Base-by-base conservation (phyloP, 441 rosid species). In the Bruguiera hainesii region DNA sequence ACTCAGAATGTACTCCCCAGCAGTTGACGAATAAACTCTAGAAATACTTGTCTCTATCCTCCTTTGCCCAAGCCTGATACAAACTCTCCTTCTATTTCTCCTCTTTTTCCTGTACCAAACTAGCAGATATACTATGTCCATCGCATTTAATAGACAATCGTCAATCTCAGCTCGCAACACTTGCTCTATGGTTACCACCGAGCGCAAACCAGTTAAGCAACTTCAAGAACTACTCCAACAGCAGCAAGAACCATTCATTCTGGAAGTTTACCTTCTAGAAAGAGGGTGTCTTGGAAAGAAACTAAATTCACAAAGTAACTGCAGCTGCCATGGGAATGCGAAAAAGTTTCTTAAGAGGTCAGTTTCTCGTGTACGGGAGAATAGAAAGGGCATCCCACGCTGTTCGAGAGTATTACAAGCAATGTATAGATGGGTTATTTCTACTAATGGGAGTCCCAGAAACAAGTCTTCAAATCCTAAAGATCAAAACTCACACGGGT, bases 191-290 rank as follows among this genome's bases (percentile, higher is more conserved):
- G 83, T 77, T 35, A 62, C 71, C 39, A 64, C 58, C 18, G n/a
- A 48, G 26, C 10, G 70, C 52, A 58, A 75, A 53, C 75, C 68
- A 60, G 72, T 56, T 5, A 81, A 67, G 66, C 80, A 66, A 51
- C 94, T 88, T 46, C 70, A 75, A 48, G 83, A 88, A 25, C 67
- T 84, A 30, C 94, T 88, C 35, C 73, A 75, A 56, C 86, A 86
- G 48, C 76, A 80, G 63, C 89, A 88, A 61, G 94, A 88, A 51
- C 91, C 91, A 68, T 86, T 86, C 63, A 50, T 72, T 26, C 75
- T 79, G 4, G 79, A 82, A 33, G 66, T 65, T 71, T 78, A 76
- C 71, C 83, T 82, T 6, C 37, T 68, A 1, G 87, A 85, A 70
- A 82, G 73, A 76, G 74, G 85, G 55, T 60, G 20, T 57, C 30